Evolutionary conservation across 1,284 basidiomycete species (phyloP).

Genomic region (Rhodotorula sp.): DNA sequence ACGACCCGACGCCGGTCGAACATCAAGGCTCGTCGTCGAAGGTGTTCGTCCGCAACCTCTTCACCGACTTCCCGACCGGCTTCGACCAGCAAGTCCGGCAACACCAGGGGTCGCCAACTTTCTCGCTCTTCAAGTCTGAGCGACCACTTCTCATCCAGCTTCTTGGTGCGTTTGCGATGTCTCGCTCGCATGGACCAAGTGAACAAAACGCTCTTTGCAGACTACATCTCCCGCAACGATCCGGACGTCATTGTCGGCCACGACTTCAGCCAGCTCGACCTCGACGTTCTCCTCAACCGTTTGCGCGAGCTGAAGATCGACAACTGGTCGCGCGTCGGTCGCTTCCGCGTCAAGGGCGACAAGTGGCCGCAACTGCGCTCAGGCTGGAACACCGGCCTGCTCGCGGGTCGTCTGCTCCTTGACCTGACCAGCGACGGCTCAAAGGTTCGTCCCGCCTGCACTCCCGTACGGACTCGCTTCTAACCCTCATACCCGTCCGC

Average conservation of each 20-base stretch:
- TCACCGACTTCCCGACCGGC: conserved; percentile 67
- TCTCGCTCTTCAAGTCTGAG: conserved; percentile 64
- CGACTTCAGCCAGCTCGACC: conserved; percentile 85
- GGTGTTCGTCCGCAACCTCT: conserved; percentile 77
- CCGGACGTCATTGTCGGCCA: conserved; percentile 95
- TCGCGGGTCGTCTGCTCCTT: conserved; percentile 83
- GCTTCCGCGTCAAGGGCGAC: conserved; percentile 69
- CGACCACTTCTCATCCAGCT: conserved; percentile 80
- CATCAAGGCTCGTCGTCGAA: conserved; percentile 75
- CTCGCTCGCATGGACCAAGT: too few species aligned
- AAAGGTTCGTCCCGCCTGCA: conserved; percentile 60
- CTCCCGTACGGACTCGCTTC: neutral
- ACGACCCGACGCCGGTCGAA: conserved; percentile 85
- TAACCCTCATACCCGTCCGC: neutral
- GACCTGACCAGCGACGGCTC: conserved; percentile 93
- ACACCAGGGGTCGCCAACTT: conserved; percentile 58
- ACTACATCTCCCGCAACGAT: conserved; percentile 78
- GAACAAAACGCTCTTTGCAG: conserved; percentile 52
- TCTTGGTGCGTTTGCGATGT: conserved; percentile 58
- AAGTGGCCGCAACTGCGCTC: conserved; percentile 72
- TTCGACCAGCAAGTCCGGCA: conserved; percentile 53
- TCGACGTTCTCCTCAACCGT: conserved; percentile 87
- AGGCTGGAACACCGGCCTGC: conserved; percentile 77
- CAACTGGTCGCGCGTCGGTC: conserved; percentile 89
- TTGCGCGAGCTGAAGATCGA: conserved; percentile 87